These are phyloP conservation scores for Pichia paraexigua DNA, from an alignment of 805 yeast species.

Conservation along the genomic window DNA sequence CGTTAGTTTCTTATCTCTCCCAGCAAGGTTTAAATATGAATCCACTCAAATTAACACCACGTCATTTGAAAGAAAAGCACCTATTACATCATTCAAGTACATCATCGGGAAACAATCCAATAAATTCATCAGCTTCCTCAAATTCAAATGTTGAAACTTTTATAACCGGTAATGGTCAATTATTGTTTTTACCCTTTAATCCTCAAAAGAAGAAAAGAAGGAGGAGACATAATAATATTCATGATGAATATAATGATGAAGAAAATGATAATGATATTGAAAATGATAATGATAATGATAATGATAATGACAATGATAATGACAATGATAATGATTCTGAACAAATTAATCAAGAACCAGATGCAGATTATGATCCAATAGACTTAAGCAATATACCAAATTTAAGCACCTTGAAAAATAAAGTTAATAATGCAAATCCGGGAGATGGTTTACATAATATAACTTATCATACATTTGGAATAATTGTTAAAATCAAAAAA, in stretches of 20 bases:
- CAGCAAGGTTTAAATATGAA: constrained; percentile 25
- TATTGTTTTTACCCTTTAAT: constrained; percentile 28
- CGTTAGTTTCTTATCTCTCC: constrained; percentile 17
- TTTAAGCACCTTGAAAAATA: neutral
- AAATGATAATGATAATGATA: constrained; percentile 21
- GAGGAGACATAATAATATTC: neutral
- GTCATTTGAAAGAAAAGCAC: constrained; percentile 5
- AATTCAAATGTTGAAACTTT: constrained; percentile 18
- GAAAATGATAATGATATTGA: constrained; percentile 16
- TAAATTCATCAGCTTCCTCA: constrained; percentile 5
- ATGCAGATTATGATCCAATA: neutral
- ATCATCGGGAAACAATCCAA: constrained; percentile 1
- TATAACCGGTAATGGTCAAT: constrained; percentile 28
- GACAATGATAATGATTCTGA: constrained; percentile 17
- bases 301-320: constrained; percentile 6
- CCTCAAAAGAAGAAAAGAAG: constrained; percentile 22
- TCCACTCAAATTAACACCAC: constrained; percentile 17
- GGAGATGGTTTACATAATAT: constrained; percentile 19
- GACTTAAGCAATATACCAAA: neutral
- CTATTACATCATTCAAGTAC: neutral
- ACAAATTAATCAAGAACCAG: constrained; percentile 3
- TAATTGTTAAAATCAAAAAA: constrained; percentile 38
- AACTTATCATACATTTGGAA: constrained; percentile 43
- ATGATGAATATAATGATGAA: constrained; percentile 18
- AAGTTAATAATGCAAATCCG: neutral